Conservation (phyloP, 495 filamentous ascomycete species). For the Achaetomiella virescens region DNA sequence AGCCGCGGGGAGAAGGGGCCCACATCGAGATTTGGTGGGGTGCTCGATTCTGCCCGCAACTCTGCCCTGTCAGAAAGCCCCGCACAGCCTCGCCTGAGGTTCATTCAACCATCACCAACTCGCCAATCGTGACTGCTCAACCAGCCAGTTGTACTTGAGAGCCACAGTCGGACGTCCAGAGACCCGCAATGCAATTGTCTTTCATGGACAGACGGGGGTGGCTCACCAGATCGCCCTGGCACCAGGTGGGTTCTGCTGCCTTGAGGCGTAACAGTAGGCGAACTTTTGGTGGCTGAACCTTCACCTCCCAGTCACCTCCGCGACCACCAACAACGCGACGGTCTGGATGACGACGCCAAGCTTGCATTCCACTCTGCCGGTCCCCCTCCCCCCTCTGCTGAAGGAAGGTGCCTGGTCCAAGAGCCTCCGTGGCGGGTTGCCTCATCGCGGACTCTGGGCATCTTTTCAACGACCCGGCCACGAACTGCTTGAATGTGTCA, state of each 20-base stretch:
- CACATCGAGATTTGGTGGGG: no score
- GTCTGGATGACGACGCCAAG: no score
- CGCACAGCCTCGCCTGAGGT: slow-evolving; percentile 15
- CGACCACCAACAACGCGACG: no score
- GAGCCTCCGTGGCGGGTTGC: no score
- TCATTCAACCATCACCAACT: background rate
- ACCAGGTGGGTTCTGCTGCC: slow-evolving; percentile 8
- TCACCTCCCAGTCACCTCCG: no score
- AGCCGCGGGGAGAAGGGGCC: no score
- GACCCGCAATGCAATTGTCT: background rate
- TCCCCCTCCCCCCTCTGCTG: no score
- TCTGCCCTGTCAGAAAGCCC: slow-evolving; percentile 11
- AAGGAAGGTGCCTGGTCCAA: no score
- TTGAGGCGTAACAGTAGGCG: slow-evolving; percentile 13
- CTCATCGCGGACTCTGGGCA: no score
- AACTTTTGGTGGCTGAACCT: background rate
- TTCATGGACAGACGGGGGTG: no score
- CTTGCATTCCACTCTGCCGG: no score
- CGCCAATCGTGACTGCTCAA: slow-evolving; percentile 10
- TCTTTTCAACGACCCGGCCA: no score
- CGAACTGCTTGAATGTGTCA: background rate
- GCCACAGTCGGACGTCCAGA: background rate
- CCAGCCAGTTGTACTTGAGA: background rate
- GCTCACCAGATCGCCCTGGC: background rate
- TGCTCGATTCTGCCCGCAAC: slow-evolving; percentile 7